Conservation (phyloP, 2,329 filamentous ascomycete species). For the Aspergillus niger region DNA sequence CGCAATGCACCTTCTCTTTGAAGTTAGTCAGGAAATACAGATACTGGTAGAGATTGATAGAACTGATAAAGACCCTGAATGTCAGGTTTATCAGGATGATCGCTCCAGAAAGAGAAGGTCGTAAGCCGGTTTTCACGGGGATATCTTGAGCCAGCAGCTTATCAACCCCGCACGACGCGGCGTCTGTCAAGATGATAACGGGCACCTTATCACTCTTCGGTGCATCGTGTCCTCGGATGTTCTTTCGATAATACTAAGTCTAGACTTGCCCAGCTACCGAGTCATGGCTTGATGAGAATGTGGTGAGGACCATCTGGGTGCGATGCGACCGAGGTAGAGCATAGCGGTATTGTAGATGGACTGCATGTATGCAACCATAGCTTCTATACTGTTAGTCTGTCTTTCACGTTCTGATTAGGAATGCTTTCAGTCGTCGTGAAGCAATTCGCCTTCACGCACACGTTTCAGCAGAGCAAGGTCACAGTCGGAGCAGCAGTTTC, state of each 20-base stretch:
- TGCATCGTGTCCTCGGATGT: neutral
- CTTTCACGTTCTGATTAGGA: too few relatives aligned
- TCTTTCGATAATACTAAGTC: neutral
- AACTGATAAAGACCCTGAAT: neutral
- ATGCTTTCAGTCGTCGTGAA: too few relatives aligned
- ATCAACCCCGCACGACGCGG: slow-evolving; percentile 10
- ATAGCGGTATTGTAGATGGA: neutral
- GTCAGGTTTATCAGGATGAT: neutral
- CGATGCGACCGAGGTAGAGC: neutral
- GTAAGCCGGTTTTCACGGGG: neutral
- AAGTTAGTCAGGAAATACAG: neutral
- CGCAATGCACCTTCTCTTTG: neutral
- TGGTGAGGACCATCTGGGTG: neutral
- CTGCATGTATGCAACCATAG: too few relatives aligned
- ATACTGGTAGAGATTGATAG: neutral
- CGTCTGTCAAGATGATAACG: neutral
- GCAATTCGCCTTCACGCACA: too few relatives aligned
- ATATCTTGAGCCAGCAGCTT: neutral
- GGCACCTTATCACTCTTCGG: neutral
- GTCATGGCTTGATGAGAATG: neutral
- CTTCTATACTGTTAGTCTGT: too few relatives aligned
- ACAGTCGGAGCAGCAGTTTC: too few relatives aligned
- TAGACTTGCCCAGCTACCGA: neutral
- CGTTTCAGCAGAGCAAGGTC: too few relatives aligned
- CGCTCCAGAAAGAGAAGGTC: slow-evolving; percentile 6